Evolutionary conservation across 1,139 yeast genomes (phyloP), one percentile per base, ranked within the genome.

Genomic region (Suhomyces coccinellae): DNA sequence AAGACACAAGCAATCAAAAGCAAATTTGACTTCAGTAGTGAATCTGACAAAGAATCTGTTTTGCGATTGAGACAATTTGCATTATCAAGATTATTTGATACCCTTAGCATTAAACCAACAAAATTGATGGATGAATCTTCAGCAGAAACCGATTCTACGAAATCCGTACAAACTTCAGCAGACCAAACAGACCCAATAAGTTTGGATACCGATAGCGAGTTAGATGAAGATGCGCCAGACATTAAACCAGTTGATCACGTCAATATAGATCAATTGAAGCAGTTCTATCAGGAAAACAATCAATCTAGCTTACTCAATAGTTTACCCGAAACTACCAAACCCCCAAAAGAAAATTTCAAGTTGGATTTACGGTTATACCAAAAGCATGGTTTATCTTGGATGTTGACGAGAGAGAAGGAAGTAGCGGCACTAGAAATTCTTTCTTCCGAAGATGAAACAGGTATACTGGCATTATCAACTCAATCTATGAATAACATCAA

Each of bases 361-460:
- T 53, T 88, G 45, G 66, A 67, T 1, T 66, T 90, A 42, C 69
- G 95, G 45, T 76, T 79, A 1, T 90, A 90, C 59, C 97, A 90
- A 62, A 80, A 77, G 50, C 87, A 84, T 52, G 96, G 95, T 0
- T 65, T 88, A 26, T 79, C 89, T 3, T 88, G 96, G 96, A 83
- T 88, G 90, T 64, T 87, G 9, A 77, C 77, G 11, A 61, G 87
- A 49, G 89, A 85, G 57, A 74, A 77, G 43, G 85, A 83, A 52
- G 66, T 73, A 30, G 72, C 63, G 4, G 49, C 63, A 6, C 62
- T 79, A 33, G 75, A 73, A 39, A 41, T 50, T 15, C 61, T 71
- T 17, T 61, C 69, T 3, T 42, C 52, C 2, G 40, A 31, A 16
- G 47, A 51, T n/a, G 55, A 57, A 2, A 58, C 55, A 9, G 59